A percentile compares a stretch with the other conserved stretches of the same genome.
Conservation (phyloP, 1,139 yeast species). For the Entelexis paramagnoliae region DNA sequence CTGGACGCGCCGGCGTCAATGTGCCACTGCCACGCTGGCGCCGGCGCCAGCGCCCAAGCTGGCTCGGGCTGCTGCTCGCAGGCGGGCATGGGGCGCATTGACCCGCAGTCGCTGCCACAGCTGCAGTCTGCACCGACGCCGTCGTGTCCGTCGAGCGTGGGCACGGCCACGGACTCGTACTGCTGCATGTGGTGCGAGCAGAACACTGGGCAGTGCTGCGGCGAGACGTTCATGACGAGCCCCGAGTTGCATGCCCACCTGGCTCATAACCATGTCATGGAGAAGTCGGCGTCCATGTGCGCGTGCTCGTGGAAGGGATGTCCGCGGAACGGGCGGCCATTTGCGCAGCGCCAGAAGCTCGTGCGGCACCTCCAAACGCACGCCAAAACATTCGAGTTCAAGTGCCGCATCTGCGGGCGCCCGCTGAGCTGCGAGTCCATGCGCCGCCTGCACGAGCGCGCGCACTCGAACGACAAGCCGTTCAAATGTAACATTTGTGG, state of each 20-base stretch:
- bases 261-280: constrained; percentile 54
- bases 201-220: constrained; percentile 37
- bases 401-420: constrained; percentile 56
- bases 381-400: constrained; percentile 36
- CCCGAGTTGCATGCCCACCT: constrained; percentile 64
- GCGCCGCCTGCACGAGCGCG: constrained; percentile 66
- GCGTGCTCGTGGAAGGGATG: constrained; percentile 74
- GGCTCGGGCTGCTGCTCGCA: not conserved
- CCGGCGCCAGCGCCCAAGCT: not conserved
- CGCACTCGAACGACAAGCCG: constrained; percentile 83
- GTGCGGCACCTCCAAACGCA: constrained; percentile 81
- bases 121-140: not conserved
- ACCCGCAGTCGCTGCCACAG: constrained; percentile 11
- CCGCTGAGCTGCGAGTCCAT: constrained; percentile 58
- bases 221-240: constrained; percentile 39
- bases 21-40: not conserved
- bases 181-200: constrained; percentile 16
- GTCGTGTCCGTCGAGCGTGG: constrained; percentile 8
- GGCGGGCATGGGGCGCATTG: not conserved
- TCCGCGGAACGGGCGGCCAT: constrained; percentile 48
- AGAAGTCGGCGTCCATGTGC: constrained; percentile 49
- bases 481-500: constrained; percentile 69
- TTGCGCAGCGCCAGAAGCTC: constrained; percentile 75
- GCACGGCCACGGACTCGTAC: constrained; percentile 8
- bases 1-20: not conserved